These are phyloP conservation scores for Bondarzewia mesenterica DNA, from an alignment of 1,284 basidiomycete species.

Conservation along the genomic window DNA sequence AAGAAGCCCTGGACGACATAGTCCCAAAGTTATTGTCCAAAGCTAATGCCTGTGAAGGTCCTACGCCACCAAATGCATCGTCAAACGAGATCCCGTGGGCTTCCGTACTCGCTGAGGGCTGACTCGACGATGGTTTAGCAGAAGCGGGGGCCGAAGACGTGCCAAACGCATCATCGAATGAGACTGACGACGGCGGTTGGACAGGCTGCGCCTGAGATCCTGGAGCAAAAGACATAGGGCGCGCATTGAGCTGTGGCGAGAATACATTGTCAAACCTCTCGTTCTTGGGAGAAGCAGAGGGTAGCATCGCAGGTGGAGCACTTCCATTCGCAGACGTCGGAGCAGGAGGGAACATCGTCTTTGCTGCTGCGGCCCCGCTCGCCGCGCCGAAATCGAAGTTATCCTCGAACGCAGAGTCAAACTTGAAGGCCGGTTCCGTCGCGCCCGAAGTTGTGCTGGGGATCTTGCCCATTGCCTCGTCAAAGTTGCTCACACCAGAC, in stretches of 20 bases:
- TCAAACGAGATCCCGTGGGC: conserved; percentile 40
- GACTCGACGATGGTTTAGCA: not conserved
- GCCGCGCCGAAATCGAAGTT: conserved; percentile 75
- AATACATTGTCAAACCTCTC: conserved; percentile 20
- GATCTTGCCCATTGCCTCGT: conserved; percentile 59
- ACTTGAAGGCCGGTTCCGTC: conserved; percentile 33
- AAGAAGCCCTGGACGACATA: conserved; percentile 17
- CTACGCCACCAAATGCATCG: conserved; percentile 50
- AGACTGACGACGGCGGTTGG: conserved; percentile 21
- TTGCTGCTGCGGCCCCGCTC: conserved; percentile 22
- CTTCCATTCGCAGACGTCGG: conserved; percentile 7
- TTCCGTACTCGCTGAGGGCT: conserved; percentile 5
- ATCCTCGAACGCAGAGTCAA: conserved; percentile 76
- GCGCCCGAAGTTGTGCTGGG: conserved; percentile 28
- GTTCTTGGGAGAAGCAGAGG: not conserved
- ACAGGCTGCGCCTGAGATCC: conserved; percentile 9
- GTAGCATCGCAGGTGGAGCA: not conserved
- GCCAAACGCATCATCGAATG: conserved; percentile 23
- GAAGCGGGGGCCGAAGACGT: not conserved
- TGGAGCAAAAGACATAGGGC: conserved; percentile 9
- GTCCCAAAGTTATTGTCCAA: conserved; percentile 28
- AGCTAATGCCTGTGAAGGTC: conserved; percentile 32
- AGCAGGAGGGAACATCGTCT: conserved; percentile 11
- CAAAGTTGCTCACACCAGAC: conserved; percentile 56
- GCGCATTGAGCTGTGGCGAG: conserved; percentile 5